A percentile compares a stretch with the other conserved stretches of the same genome.
These are phyloP conservation scores for Pichia manshurica DNA, from an alignment of 805 yeast species.

Conservation along the genomic window DNA sequence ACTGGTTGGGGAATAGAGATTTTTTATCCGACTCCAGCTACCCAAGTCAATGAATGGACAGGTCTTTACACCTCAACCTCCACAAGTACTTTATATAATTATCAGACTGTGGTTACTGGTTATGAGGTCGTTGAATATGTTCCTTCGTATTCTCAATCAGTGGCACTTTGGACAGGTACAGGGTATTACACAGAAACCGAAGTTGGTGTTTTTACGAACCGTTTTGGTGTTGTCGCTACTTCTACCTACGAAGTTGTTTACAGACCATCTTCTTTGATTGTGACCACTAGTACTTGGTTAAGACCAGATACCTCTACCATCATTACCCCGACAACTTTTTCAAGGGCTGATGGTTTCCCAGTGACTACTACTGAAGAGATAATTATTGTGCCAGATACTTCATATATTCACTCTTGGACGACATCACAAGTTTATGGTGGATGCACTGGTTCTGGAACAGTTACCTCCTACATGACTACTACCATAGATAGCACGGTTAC, in stretches of 20 bases:
- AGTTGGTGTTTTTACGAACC: neutral
- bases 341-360: constrained; percentile 5
- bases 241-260: neutral
- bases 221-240: constrained; percentile 3
- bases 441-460: neutral
- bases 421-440: neutral
- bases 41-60: no score
- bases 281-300: no score
- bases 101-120: no score
- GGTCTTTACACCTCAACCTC: no score
- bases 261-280: no score
- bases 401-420: constrained; percentile 3
- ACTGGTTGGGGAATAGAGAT: no score
- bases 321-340: neutral
- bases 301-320: no score
- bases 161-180: constrained; percentile 6
- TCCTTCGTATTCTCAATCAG: neutral
- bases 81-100: no score
- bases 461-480: no score
- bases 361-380: constrained; percentile 5
- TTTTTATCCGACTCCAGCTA: no score
- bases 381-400: constrained; percentile 3
- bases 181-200: neutral
- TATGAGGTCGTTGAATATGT: no score
- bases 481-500: no score